Evolutionary conservation across 2,329 filamentous ascomycete species (phyloP).

Genomic region (Cryphonectria radicalis): DNA sequence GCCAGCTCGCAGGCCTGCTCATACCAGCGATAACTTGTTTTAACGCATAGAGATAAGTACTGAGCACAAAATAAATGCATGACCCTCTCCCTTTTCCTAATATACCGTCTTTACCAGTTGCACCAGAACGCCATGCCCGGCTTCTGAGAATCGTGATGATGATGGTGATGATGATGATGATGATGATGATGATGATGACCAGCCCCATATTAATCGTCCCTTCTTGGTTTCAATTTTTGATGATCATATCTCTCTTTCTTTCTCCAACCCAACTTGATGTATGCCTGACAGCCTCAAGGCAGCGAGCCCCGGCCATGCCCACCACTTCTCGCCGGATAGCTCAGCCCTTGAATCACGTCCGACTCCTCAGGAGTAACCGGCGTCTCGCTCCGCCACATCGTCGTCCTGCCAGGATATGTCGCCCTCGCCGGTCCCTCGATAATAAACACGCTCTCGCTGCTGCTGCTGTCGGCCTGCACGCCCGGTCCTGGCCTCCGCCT

Average conservation of each 20-base stretch:
- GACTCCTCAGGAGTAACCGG: constrained; percentile 35
- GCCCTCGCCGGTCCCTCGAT: constrained; percentile 39
- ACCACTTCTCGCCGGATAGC: constrained; percentile 6
- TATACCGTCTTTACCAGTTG: neutral
- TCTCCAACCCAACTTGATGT: neutral
- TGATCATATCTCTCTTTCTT: neutral
- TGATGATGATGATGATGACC: neutral
- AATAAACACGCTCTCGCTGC: constrained; percentile 42
- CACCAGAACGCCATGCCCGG: neutral
- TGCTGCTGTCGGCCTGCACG: constrained; percentile 34
- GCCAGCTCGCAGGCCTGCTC: neutral
- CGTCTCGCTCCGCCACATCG: constrained; percentile 29
- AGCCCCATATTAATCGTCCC: constrained; percentile 28
- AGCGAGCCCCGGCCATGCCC: neutral
- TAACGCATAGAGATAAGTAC: neutral
- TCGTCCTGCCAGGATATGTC: constrained; percentile 16
- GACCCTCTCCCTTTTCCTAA: neutral
- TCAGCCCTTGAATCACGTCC: constrained; percentile 32
- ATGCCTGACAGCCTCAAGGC: neutral
- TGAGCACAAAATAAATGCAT: neutral
- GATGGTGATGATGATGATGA: neutral
- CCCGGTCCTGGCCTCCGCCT: neutral
- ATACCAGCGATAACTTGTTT: neutral
- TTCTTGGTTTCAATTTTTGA: neutral
- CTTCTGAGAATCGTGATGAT: neutral